A percentile compares a stretch with the other conserved stretches of the same genome.
These are phyloP conservation scores for Acer yangbiense DNA, from an alignment of 345 rosid species.

Conservation along the genomic window DNA sequence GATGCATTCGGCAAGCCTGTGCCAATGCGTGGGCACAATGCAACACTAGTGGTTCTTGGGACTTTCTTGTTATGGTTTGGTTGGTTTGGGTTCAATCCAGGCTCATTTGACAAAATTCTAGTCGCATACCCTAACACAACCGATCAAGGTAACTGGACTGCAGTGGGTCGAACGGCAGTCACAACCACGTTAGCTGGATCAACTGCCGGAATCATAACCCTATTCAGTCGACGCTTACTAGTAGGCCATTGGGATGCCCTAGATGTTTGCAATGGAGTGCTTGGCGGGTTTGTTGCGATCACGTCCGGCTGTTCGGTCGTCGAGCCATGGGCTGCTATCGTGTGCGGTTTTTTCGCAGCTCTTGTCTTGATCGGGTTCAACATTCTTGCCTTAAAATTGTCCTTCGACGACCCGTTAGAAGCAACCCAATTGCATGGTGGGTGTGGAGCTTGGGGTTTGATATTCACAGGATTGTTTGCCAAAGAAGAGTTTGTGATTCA, in stretches of 20 bases:
- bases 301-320: constrained; percentile 68
- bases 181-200: constrained; percentile 60
- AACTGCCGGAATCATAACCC: constrained; percentile 48
- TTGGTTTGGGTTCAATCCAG: constrained; percentile 70
- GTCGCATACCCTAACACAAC: constrained; percentile 52
- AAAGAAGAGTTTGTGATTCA: constrained; percentile 59
- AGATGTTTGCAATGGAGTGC: constrained; percentile 61
- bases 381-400: constrained; percentile 35
- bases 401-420: constrained; percentile 65
- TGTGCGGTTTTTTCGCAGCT: constrained; percentile 51
- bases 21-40: constrained; percentile 64
- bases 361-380: constrained; percentile 61
- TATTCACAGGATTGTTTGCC: constrained; percentile 63
- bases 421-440: constrained; percentile 65
- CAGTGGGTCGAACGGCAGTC: constrained; percentile 48
- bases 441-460: constrained; percentile 67
- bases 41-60: constrained; percentile 59
- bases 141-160: constrained; percentile 62
- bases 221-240: constrained; percentile 52
- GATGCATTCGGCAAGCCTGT: constrained; percentile 55
- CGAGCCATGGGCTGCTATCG: constrained; percentile 72
- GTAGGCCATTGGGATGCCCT: constrained; percentile 66
- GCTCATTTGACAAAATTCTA: constrained; percentile 52
- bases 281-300: constrained; percentile 62
- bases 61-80: constrained; percentile 65